phyloP scores from a whole-genome alignment of 1,284 basidiomycete species.

The Austroboletus rostrupii region DNA sequence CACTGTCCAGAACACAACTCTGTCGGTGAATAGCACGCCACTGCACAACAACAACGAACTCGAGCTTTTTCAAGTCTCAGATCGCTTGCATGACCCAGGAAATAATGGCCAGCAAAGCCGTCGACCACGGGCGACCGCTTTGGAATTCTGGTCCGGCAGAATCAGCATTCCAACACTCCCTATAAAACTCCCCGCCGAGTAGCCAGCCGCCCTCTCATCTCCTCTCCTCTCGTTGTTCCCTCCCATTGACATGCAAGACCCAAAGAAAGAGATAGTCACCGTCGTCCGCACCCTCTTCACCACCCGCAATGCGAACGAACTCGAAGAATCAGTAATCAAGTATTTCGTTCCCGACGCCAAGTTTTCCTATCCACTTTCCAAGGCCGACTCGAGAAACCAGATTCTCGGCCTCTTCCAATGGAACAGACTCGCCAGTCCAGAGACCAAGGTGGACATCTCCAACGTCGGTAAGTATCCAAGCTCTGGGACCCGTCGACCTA shows the following conservation, averaged over 20 bases:
- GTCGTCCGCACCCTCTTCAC: slow-evolving; percentile 23
- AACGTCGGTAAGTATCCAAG: slow-evolving; percentile 20
- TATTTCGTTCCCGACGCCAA: slow-evolving; percentile 21
- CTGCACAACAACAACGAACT: no score
- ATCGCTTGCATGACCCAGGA: no score
- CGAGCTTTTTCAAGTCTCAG: not conserved
- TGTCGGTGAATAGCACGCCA: no score
- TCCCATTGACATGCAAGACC: slow-evolving; percentile 24
- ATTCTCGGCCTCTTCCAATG: slow-evolving; percentile 29
- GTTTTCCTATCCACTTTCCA: slow-evolving; percentile 26
- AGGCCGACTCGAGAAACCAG: slow-evolving; percentile 22
- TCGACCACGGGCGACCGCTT: slow-evolving; percentile 1
- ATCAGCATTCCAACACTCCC: not conserved
- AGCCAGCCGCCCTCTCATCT: slow-evolving; percentile 1
- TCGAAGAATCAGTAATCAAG: slow-evolving; percentile 14
- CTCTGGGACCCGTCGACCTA: not conserved
- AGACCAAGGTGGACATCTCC: slow-evolving; percentile 5
- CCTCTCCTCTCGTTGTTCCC: not conserved
- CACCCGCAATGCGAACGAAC: slow-evolving; percentile 16
- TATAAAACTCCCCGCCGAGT: slow-evolving; percentile 16
- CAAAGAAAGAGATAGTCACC: slow-evolving; percentile 25
- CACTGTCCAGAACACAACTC: no score
- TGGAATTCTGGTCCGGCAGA: slow-evolving; percentile 5
- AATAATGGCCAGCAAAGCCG: not conserved
- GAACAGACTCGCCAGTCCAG: slow-evolving; percentile 27